These are phyloP conservation scores for Leptodontidium sp. DNA, from an alignment of 2,329 filamentous ascomycete species.

Conservation along the genomic window DNA sequence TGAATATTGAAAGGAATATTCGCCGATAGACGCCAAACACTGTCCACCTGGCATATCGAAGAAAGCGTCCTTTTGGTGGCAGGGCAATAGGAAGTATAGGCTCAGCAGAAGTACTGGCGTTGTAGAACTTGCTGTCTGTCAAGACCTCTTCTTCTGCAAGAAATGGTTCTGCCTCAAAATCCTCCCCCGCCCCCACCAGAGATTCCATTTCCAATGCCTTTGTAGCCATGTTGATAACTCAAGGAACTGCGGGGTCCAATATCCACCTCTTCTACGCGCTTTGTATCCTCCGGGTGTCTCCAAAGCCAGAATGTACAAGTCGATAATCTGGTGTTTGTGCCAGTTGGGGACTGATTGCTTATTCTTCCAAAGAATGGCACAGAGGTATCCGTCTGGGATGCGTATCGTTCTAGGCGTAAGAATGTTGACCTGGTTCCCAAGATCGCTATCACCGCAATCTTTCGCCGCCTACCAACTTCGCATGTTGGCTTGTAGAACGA, in stretches of 20 bases:
- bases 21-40: slow-evolving; percentile 63
- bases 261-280: not conserved
- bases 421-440: not conserved
- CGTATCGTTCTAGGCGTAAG: not conserved
- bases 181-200: slow-evolving; percentile 8
- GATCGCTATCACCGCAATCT: not conserved
- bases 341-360: too few species aligned
- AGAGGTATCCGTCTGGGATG: too few species aligned
- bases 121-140: slow-evolving; percentile 22
- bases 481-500: not conserved
- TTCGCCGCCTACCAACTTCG: not conserved
- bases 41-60: slow-evolving; percentile 38
- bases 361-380: too few species aligned
- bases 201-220: slow-evolving; percentile 26
- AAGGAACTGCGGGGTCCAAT: not conserved
- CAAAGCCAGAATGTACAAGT: not conserved
- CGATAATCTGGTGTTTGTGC: too few species aligned
- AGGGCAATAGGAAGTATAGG: slow-evolving; percentile 20
- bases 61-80: slow-evolving; percentile 30
- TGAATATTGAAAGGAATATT: slow-evolving; percentile 61
- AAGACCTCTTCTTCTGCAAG: slow-evolving; percentile 18
- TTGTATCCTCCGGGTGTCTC: not conserved
- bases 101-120: slow-evolving; percentile 2
- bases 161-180: slow-evolving; percentile 28
- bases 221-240: slow-evolving; percentile 10